Base-by-base conservation (phyloP, 257 asterid genomes). In the Datura wrightii region DNA sequence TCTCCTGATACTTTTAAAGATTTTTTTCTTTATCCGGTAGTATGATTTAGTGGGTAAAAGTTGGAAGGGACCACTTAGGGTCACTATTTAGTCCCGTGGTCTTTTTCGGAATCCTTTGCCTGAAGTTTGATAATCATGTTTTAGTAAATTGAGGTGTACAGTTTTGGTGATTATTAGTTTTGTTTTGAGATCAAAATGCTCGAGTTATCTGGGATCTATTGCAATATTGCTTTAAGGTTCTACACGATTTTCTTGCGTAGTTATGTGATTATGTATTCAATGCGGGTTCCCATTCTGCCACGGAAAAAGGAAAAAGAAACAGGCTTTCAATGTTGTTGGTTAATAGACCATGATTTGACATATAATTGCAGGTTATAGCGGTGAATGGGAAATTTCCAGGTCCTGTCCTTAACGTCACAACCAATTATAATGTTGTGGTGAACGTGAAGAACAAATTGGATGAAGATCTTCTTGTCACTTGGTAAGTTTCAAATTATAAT, bases 381-480 rank as follows among this genome's bases (percentile, higher is more conserved):
- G 94, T 97, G 41, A 97, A 97, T 82, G 95, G 93, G 74, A 82
- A 92, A 78, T 94, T 97, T 85, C 99, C 99, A 37, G 99, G 99
- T 56, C 94, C 96, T 1, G 91, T 90, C 85, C 79, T 97, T 63
- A 97, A 97, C 72, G 94, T 95, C 67, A 97, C 99, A 0, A 97
- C 99, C 18, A 97, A 97, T 90, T 85, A 93, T 91, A 93, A 95
- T 80, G 97, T 94, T 34, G 96, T 92, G 66, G 97, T 94, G 18
- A 93, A 92, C 88, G 98, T 97, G 82, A 92, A 80, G 92, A 97
- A 97, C 91, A 89, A 87, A 79, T 83, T 97, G 88, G 98, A 97
- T 78, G 99, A 97, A 86, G 72, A 90, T 83, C 92, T 95, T 50
- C 94, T 97, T 6, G 80, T 97, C 16, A 95, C 99, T 60, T 97